phyloP scores from a whole-genome alignment of 1,139 yeast species.

The Yamadazyma epiphylla region DNA sequence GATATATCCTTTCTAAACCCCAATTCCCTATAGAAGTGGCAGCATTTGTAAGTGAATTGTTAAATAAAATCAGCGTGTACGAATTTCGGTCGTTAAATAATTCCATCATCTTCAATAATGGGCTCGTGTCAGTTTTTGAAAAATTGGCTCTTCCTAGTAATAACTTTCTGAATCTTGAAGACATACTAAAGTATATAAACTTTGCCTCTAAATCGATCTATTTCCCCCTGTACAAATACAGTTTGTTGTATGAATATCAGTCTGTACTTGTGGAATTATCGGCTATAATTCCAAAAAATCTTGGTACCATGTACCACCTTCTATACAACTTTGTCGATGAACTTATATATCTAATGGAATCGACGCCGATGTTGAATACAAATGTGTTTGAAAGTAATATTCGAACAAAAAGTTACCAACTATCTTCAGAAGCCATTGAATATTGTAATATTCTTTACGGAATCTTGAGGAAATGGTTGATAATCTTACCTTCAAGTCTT shows the following conservation, averaged over 20 bases:
- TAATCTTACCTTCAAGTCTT: constrained; percentile 21
- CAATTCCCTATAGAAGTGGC: constrained; percentile 19
- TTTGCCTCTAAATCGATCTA: constrained; percentile 20
- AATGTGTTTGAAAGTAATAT: constrained; percentile 4
- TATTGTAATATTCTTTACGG: constrained; percentile 15
- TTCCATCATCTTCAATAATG: constrained; percentile 22
- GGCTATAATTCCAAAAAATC: constrained; percentile 1
- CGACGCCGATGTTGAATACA: constrained; percentile 6
- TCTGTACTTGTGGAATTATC: constrained; percentile 12
- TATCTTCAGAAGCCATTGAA: constrained; percentile 3
- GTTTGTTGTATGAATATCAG: constrained; percentile 16
- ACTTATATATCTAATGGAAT: neutral
- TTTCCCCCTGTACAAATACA: constrained; percentile 20
- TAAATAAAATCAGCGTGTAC: constrained; percentile 23
- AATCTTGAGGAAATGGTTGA: constrained; percentile 23
- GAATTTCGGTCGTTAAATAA: constrained; percentile 18
- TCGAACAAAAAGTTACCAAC: constrained; percentile 1
- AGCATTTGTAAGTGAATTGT: constrained; percentile 19
- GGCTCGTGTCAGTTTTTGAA: constrained; percentile 20
- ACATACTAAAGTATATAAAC: constrained; percentile 17
- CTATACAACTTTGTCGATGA: neutral
- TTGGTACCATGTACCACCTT: constrained; percentile 12
- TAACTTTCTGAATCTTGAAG: too few relatives aligned
- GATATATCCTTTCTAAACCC: constrained; percentile 13
- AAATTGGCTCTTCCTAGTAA: too few relatives aligned